These are phyloP conservation scores for Lecanicillium sp. DNA, from an alignment of 2,329 filamentous ascomycete species.

Conservation along the genomic window DNA sequence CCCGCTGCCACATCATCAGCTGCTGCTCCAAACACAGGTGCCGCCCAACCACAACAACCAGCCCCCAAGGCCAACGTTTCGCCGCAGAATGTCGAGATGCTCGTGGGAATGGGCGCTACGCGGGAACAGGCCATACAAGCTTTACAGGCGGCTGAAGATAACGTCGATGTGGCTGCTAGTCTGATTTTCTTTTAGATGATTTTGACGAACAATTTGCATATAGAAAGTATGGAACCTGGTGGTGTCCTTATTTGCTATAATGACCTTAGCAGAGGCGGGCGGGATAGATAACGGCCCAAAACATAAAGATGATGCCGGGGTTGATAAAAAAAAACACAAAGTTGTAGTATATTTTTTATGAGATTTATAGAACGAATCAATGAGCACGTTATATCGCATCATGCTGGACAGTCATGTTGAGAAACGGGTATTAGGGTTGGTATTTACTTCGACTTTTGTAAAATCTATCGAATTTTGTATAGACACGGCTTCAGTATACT, in stretches of 20 bases:
- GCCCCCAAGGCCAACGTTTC: conserved; percentile 30
- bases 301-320: too few species aligned
- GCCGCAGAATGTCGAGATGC: conserved; percentile 63
- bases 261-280: too few species aligned
- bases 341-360: background rate
- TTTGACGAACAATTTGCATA: background rate
- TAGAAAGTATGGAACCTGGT: background rate
- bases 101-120: conserved; percentile 70
- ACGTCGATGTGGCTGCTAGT: conserved; percentile 81
- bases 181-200: conserved; percentile 49
- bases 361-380: background rate
- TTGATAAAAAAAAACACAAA: too few species aligned
- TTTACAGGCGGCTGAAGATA: conserved; percentile 72
- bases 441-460: background rate
- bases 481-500: conserved; percentile 83
- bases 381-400: too few species aligned
- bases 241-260: background rate
- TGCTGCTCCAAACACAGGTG: conserved; percentile 16
- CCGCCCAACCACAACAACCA: conserved; percentile 18
- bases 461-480: conserved; percentile 72
- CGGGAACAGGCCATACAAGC: conserved; percentile 70
- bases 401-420: too few species aligned
- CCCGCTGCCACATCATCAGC: conserved; percentile 13
- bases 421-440: background rate
- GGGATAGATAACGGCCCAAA: background rate